Base-by-base conservation (phyloP, 1,284 basidiomycete species). In the Rhodotorula glutinis region DNA sequence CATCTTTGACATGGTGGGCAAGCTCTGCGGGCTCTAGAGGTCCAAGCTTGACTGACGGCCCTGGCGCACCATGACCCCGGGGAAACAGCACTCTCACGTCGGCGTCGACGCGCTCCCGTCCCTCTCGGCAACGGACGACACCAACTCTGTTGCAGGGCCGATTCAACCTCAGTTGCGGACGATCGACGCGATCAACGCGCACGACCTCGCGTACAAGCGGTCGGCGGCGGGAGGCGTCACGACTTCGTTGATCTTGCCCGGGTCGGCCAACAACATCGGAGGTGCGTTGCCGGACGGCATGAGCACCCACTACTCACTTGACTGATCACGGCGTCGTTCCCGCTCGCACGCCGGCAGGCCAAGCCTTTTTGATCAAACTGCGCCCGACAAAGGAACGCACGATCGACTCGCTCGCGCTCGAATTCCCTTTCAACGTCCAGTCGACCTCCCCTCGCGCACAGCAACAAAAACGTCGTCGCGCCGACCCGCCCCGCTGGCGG, bases 41-140 rank as follows among this genome's bases (percentile, higher is more conserved):
- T n/a, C n/a, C n/a, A n/a, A n/a, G n/a, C n/a, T n/a, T n/a, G n/a
- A n/a, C n/a, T n/a, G n/a, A n/a, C n/a, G n/a, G n/a, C n/a, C n/a
- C n/a, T n/a, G n/a, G n/a, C n/a, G n/a, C n/a, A n/a, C n/a, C n/a
- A n/a, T n/a, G n/a, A n/a, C n/a, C n/a, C n/a, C n/a, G n/a, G n/a
- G n/a, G n/a, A 5, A 19, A 76, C 79, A 91, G 69, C 87, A 94
- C 78, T 89, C 88, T 2, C 91, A 92, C 76, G 78, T 91, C 27
- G 91, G 89, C 2, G 79, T 92, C 11, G 78, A 85, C 69, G 83
- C 87, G 60, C 76, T 84, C 2, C 90, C 90, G 0, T 75, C 80
- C 23, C 79, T 86, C 33, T 69, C 75, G 29, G 87, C 87, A 78
- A 65, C 71, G 73, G 65, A 62, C 44, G 62, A 68, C 51, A 57